Percentiles rank a stretch among this genome's conserved stretches.
Conservation (phyloP, 805 yeast genomes). For the Hanseniaspora thailandica region DNA sequence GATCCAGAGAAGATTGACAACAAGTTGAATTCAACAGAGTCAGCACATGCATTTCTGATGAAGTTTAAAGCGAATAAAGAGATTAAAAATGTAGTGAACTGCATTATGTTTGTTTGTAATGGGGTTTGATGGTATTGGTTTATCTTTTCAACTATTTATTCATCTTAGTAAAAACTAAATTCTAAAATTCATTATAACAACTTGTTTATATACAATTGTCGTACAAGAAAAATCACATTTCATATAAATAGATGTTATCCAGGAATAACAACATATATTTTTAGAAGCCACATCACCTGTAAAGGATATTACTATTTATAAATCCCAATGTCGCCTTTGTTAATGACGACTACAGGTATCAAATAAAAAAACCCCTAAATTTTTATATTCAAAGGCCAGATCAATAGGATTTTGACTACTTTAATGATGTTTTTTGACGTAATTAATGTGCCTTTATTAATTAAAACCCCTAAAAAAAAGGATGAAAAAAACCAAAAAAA, state of each 20-base stretch:
- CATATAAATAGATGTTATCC: too few relatives aligned
- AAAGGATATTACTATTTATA: background rate
- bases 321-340: background rate
- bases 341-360: background rate
- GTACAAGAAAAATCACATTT: background rate
- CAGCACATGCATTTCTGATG: slow-evolving; percentile 25
- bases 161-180: too few relatives aligned
- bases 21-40: slow-evolving; percentile 30
- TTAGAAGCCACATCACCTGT: background rate
- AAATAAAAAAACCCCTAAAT: background rate
- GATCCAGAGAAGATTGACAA: slow-evolving; percentile 30
- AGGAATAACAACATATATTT: slow-evolving; percentile 50
- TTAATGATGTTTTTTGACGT: background rate
- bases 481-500: slow-evolving; percentile 1
- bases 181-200: background rate
- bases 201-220: background rate
- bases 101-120: slow-evolving; percentile 1
- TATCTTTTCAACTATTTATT: too few relatives aligned
- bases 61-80: slow-evolving; percentile 16
- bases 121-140: slow-evolving; percentile 14
- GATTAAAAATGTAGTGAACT: background rate
- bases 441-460: background rate
- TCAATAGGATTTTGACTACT: background rate
- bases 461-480: background rate
- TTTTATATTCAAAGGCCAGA: background rate